Evolutionary conservation across 2,329 filamentous ascomycete genomes (phyloP).

Genomic region (Aspergillus ibericus): DNA sequence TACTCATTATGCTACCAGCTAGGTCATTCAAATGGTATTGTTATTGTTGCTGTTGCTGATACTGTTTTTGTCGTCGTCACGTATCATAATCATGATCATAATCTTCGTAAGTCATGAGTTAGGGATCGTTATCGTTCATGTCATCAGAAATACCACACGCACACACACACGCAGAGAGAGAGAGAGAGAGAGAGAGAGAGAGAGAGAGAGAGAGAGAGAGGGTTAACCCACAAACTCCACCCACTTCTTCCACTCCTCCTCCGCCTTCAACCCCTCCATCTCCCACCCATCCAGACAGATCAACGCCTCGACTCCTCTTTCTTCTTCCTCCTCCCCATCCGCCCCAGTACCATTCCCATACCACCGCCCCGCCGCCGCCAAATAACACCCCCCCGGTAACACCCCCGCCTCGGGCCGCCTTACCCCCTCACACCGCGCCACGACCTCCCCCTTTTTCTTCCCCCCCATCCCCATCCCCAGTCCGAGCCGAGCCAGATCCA

Average conservation of each 20-base stretch:
- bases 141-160: no score
- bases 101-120: no score
- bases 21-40: no score
- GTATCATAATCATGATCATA: no score
- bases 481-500: conserved; percentile 10
- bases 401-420: conserved; percentile 9
- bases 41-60: no score
- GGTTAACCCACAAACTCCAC: conserved; percentile 12
- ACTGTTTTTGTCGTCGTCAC: no score
- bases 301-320: conserved; percentile 12
- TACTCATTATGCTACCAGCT: no score
- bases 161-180: no score
- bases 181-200: no score
- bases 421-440: background rate
- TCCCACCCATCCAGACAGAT: conserved; percentile 18
- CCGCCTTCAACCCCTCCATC: conserved; percentile 3
- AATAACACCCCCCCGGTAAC: conserved; percentile 15
- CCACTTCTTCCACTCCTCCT: conserved; percentile 10
- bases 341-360: background rate
- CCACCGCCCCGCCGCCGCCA: conserved; percentile 7
- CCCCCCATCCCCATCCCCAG: background rate
- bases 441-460: background rate
- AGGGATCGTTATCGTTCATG: no score
- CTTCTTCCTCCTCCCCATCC: background rate
- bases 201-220: no score